Evolutionary conservation across 176 grass and related monocot genomes (phyloP), one percentile per base, ranked within the genome.

Genomic region (Oryza coarctata): DNA sequence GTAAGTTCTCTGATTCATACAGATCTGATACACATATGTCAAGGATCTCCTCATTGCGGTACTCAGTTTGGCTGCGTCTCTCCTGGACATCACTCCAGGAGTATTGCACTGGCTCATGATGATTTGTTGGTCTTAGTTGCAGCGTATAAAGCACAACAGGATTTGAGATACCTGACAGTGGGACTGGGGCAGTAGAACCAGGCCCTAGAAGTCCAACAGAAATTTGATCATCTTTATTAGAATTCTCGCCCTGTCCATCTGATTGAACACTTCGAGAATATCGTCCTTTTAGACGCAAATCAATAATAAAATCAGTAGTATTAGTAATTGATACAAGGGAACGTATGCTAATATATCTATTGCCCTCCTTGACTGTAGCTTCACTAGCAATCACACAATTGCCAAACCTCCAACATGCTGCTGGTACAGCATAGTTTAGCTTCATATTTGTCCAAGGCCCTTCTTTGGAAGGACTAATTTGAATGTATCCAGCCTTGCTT

Each of bases 381-480:
- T 95, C 90, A 84, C 92, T 98, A 78, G 90, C 95, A 82, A 98
- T 87, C 71, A 98, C 92, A 90, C 85, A 91, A 80, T 86, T 87
- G 33, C 92, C 90, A 72, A 98, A 91, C 84, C 95, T 94, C 95
- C 92, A 98, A 85, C 95, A 94, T 71, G 90, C 79, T 71, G 90
- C 84, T 86, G 90, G 87, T 30, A 90, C 93, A 81, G 95, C 95
- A 88, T 98, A 98, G 50, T 98, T 98, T 70, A 98, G 75, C 82
- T 92, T 94, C 88, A 98, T 90, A 73, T 66, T 91, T 78, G 95
- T 98, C 95, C 95, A 98, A 39, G 95, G 95, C 31, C 95, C 95
- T 86, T 98, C 95, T 79, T 88, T 98, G 30, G 84, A 84, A 70
- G 95, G 90, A 77, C 95, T 94, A 85, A 98, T 93, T 74, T 98